Conservation (phyloP, 495 filamentous ascomycete species). For the Penicillium lividum region DNA sequence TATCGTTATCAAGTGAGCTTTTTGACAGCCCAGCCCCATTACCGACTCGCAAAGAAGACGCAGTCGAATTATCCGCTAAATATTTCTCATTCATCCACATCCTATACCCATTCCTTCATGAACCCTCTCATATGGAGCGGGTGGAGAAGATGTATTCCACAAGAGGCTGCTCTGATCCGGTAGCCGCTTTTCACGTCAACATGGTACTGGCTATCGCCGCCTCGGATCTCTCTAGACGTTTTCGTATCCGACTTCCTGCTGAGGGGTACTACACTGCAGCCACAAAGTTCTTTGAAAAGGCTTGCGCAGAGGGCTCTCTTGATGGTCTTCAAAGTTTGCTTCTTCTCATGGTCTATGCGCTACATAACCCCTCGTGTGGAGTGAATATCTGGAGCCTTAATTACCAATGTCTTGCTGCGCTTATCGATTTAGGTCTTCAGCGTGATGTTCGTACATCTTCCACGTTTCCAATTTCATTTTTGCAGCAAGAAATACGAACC, state of each 20-base stretch:
- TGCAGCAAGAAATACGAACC: conserved; percentile 51
- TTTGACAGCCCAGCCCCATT: conserved; percentile 38
- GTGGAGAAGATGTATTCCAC: conserved; percentile 34
- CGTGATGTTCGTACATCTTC: conserved; percentile 39
- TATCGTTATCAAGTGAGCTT: conserved; percentile 30
- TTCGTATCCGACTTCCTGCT: conserved; percentile 41
- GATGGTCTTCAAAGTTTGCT: conserved; percentile 44
- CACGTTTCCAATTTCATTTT: conserved; percentile 34
- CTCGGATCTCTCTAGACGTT: conserved; percentile 41
- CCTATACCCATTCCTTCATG: conserved; percentile 45
- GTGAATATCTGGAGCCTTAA: conserved; percentile 52
- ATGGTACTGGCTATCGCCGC: conserved; percentile 50
- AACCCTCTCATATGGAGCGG: conserved; percentile 37
- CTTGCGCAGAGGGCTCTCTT: conserved; percentile 40
- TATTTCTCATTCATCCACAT: conserved; percentile 46
- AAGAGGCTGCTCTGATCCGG: conserved; percentile 15
- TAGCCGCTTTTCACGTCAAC: conserved; percentile 41
- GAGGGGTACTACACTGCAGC: conserved; percentile 49
- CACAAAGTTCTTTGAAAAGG: conserved; percentile 38
- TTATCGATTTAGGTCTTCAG: conserved; percentile 49
- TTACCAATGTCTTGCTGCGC: conserved; percentile 47
- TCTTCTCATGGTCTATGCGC: conserved; percentile 47
- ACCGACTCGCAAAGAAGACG: conserved; percentile 36
- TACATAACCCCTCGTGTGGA: conserved; percentile 46
- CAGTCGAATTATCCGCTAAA: conserved; percentile 38